These are phyloP conservation scores for Didymella pinodella DNA, from an alignment of 2,329 filamentous ascomycete genomes.

Conservation along the genomic window DNA sequence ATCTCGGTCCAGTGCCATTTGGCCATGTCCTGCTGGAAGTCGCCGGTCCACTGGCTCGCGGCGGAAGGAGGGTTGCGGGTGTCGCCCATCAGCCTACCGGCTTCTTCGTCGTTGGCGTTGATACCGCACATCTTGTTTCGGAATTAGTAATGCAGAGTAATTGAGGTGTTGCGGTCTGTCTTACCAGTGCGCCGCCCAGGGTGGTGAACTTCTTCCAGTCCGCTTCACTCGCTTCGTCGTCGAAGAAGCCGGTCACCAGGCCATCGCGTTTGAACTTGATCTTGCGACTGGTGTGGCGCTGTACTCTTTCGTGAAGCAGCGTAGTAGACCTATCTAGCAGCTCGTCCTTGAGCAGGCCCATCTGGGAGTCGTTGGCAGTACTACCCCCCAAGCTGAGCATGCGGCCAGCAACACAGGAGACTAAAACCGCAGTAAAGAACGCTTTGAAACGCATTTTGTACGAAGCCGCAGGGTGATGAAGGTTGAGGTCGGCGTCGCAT, in stretches of 20 bases:
- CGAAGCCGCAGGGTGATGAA: not conserved
- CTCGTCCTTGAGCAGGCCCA: not conserved
- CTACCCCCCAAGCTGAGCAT: not conserved
- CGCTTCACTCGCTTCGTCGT: conserved; percentile 19
- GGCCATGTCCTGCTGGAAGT: conserved; percentile 6
- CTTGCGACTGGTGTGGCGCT: not conserved
- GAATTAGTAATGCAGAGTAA: not conserved
- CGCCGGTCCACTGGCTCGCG: conserved; percentile 26
- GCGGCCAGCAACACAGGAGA: not conserved
- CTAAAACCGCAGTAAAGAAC: not conserved
- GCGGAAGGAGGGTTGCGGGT: conserved; percentile 27
- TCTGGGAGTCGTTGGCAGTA: not conserved
- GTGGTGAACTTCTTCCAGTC: conserved; percentile 22
- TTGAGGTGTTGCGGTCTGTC: too few relatives aligned
- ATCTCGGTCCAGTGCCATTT: conserved; percentile 29
- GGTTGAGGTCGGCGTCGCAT: not conserved
- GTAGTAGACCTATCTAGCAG: not conserved
- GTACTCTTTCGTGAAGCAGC: not conserved
- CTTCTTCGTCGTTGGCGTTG: conserved; percentile 21
- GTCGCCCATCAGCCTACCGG: conserved; percentile 24
- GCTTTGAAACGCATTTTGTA: not conserved
- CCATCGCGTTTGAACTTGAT: not conserved
- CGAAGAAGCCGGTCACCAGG: conserved; percentile 15
- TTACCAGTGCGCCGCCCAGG: conserved; percentile 25
- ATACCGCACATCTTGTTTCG: conserved; percentile 17